Evolutionary conservation across 2,329 filamentous ascomycete species (phyloP), one percentile per base, ranked within the genome.

Genomic region (Drechslerella coelobrocha): DNA sequence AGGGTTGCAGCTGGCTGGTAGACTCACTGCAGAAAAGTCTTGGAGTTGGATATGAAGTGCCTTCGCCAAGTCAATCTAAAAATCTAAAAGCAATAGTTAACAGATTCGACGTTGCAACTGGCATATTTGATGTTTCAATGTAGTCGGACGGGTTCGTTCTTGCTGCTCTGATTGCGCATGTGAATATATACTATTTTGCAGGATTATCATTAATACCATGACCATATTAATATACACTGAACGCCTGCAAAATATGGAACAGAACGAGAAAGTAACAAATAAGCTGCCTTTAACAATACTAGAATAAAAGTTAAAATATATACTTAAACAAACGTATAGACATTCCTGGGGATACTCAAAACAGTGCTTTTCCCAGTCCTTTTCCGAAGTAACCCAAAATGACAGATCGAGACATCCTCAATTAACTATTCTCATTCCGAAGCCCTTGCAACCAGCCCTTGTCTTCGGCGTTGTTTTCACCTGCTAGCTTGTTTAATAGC

Each of bases 391-490:
- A 17, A 14, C 3, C 14, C 19, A 39, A 34, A 6, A 6, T 6
- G 29, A 34, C 29, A 34, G 12, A 39, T n/a, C n/a, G 34, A 10
- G 12, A 14, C 29, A 6, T 34, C 29, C 29, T 34, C 29, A 6
- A 39, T 45, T 45, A 45, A 54, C 48, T 45, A 10, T 60, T 54
- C 43, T 72, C 68, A 39, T 59, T 61, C 24, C 68, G 51, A 47
- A 72, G 68, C 26, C 68, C 68, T 31, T 72, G 60, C 37, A 72
- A 43, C 68, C 68, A 72, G 10, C 68, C 68, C 43, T 55, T 50
- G 23, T 72, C 68, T 41, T 65, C 68, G 23, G 68, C 68, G 19
- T 72, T 61, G 19, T 72, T 72, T 53, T 72, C 68, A 17, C 68
- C 68, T 4, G 68, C 68, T 21, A 72, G 51, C 17, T 72, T 72